A percentile compares a stretch with the other conserved stretches of the same genome.
Conservation (phyloP, 1,139 yeast genomes). For the Taphrina flavorubra region DNA sequence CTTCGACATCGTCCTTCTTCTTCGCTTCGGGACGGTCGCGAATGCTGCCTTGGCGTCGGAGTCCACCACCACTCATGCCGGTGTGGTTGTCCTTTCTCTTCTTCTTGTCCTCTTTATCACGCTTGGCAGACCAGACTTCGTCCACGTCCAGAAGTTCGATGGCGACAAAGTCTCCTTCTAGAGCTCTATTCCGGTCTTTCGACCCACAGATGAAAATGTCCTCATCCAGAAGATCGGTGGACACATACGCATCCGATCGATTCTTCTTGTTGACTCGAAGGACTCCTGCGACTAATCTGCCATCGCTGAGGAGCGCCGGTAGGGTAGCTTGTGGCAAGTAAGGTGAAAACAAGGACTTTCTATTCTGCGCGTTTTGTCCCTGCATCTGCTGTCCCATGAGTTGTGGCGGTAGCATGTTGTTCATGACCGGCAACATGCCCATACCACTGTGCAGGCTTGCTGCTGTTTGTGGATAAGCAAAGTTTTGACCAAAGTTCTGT, state of each 20-base stretch:
- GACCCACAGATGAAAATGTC: constrained; percentile 98
- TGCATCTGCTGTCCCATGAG: constrained; percentile 50
- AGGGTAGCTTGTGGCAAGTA: constrained; percentile 91
- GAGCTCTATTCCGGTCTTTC: constrained; percentile 96
- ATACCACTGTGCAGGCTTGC: constrained; percentile 45
- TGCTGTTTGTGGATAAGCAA: constrained; percentile 46
- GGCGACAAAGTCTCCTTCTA: constrained; percentile 96
- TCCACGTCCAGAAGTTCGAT: constrained; percentile 91
- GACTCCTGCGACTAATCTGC: constrained; percentile 88
- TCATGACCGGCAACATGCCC: constrained; percentile 49
- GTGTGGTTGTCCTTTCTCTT: constrained; percentile 74
- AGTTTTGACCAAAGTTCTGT: constrained; percentile 41
- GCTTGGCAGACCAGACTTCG: constrained; percentile 96
- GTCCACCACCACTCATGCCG: constrained; percentile 54
- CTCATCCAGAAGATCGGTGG: constrained; percentile 92
- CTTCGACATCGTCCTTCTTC: constrained; percentile 97
- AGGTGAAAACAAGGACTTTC: constrained; percentile 94
- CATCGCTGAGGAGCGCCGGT: constrained; percentile 87
- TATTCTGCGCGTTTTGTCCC: constrained; percentile 52
- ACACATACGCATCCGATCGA: constrained; percentile 95
- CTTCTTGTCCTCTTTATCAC: constrained; percentile 96
- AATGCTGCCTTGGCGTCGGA: constrained; percentile 85
- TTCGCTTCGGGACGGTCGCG: constrained; percentile 98
- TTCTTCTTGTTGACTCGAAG: constrained; percentile 93
- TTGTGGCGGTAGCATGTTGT: constrained; percentile 47